Conservation (phyloP, 164 flowering plant genomes). For the Liquidambar formosana region DNA sequence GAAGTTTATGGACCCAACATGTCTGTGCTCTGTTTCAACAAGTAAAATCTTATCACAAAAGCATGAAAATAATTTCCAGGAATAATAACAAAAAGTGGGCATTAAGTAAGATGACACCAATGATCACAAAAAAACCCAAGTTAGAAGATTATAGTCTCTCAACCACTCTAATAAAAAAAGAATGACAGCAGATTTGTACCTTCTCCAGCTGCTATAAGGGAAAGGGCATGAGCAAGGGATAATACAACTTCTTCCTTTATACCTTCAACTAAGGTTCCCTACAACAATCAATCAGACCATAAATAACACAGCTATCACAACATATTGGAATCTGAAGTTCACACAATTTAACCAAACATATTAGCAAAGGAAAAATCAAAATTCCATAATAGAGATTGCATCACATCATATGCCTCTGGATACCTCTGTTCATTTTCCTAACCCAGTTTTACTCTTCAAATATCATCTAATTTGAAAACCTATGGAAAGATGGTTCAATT, state of each 20-base stretch:
- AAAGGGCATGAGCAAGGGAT: conserved; percentile 96
- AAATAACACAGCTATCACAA: not conserved
- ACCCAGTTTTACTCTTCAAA: not conserved
- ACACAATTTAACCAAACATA: not conserved
- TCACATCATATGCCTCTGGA: not conserved
- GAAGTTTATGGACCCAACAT: conserved; percentile 97
- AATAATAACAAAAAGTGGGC: not conserved
- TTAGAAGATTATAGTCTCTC: not conserved
- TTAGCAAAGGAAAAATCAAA: conserved; percentile 1
- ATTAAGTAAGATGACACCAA: too few species aligned
- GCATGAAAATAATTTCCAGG: not conserved
- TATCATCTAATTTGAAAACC: not conserved
- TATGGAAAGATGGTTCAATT: not conserved
- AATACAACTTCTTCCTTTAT: conserved; percentile 95
- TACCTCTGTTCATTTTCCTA: not conserved
- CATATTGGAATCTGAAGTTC: not conserved
- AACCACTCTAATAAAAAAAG: not conserved
- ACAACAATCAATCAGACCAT: conserved; percentile 13
- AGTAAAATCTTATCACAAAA: conserved; percentile 12
- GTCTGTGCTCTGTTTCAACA: conserved; percentile 84
- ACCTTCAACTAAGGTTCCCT: conserved; percentile 98
- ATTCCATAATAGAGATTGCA: not conserved
- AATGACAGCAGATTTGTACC: conserved; percentile 39
- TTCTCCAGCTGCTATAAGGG: conserved; percentile 98
- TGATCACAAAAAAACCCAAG: not conserved